Percentiles rank a stretch among this genome's conserved stretches.
Evolutionary conservation across 345 rosid genomes (phyloP).

Genomic region (Capsella bursapastoris): DNA sequence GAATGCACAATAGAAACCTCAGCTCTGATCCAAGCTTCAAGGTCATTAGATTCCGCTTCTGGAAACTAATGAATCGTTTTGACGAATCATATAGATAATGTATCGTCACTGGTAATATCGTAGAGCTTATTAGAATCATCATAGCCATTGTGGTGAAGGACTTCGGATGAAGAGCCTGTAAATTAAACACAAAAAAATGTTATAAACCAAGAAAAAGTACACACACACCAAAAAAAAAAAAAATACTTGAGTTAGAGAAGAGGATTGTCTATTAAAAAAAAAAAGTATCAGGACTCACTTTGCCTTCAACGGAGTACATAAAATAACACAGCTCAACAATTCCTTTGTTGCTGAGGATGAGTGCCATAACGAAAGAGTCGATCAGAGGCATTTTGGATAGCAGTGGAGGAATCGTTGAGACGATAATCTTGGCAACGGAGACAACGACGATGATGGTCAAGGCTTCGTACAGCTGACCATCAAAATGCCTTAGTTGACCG

Average conservation of each 20-base stretch:
- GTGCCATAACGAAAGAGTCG: slow-evolving; percentile 42
- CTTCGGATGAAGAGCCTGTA: slow-evolving; percentile 29
- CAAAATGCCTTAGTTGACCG: background rate
- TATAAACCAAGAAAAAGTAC: background rate
- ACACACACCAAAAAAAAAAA: no score
- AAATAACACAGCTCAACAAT: slow-evolving; percentile 40
- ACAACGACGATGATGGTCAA: slow-evolving; percentile 25
- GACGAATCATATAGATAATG: slow-evolving; percentile 51
- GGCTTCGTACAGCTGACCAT: slow-evolving; percentile 35
- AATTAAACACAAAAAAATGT: background rate
- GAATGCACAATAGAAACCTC: slow-evolving; percentile 55
- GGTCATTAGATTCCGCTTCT: slow-evolving; percentile 48
- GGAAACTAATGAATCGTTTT: slow-evolving; percentile 53
- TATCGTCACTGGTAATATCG: slow-evolving; percentile 33
- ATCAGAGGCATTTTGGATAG: slow-evolving; percentile 40
- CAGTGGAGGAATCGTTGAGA: slow-evolving; percentile 38
- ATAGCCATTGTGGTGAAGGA: slow-evolving; percentile 36
- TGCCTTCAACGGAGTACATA: slow-evolving; percentile 14
- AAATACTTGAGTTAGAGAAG: no score
- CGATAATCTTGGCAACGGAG: slow-evolving; percentile 29
- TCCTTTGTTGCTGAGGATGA: slow-evolving; percentile 43
- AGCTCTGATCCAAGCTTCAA: slow-evolving; percentile 45
- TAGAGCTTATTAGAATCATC: slow-evolving; percentile 32
- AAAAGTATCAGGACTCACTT: slow-evolving; percentile 26
- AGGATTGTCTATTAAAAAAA: no score